Base-by-base conservation (phyloP, 108 stramenopile genomes). In the Hondaea fermentalgiana region DNA sequence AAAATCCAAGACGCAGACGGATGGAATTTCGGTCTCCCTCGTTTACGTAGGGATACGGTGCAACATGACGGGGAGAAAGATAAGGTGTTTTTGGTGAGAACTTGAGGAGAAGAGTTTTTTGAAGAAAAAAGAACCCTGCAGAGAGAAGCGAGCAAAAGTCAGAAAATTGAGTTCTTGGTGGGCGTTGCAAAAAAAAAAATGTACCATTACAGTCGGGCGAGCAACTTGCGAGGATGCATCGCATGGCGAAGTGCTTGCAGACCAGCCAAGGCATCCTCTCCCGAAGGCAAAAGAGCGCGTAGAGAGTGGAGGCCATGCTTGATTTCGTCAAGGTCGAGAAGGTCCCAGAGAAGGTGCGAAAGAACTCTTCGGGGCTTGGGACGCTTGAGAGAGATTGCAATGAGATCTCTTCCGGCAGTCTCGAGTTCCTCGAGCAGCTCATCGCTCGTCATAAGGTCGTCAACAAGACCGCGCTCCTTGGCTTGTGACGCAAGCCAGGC, bases 401-500 rank as follows among this genome's bases (percentile, higher is more conserved):
- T 83, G 5, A 97, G 95, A 88, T 98, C 93, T 69, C 88, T 94
- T 2, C 96, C 95, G 87, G 91, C 87, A 69, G 96, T 91, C 14
- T 96, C 92, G 87, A 92, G 96, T 57, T 96, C 93, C 59, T 95
- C 72, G 5, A 96, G 88, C 5, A 96, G 89, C 59, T 96, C 96
- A 88, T 98, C 98, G 3, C 92, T 93, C 0, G 97, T 96, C 60
- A 91, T 93, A 87, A 98, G 91, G 49, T 96, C 97, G 89, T 98
- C 98, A 76, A 96, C 96, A 23, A 98, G 88, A 47, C 96, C 95
- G 59, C 89, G 91, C 58, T 93, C 95, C 57, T 97, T 89, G 0
- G 98, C 98, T 51, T 95, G 96, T 29, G 91, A 90, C 6, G 96
- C 98, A 89, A 96, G 96, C 97, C 98, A 98, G 5, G 96, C 96